Evolutionary conservation across 495 filamentous ascomycete species (phyloP).

Genomic region (Penicillium angulare): DNA sequence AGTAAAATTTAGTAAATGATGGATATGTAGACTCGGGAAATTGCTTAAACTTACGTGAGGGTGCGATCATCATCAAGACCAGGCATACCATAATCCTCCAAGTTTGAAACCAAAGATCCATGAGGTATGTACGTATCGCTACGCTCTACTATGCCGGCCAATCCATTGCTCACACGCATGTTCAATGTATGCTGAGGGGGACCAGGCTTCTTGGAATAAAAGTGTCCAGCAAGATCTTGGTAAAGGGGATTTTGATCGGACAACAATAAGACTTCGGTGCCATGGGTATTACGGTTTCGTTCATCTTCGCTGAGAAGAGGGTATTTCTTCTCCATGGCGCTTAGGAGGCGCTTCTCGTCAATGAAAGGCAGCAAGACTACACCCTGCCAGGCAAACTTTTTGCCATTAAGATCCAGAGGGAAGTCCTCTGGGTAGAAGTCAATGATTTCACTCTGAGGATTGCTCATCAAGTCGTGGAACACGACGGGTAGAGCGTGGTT

Average conservation of each 20-base stretch:
- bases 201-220: conserved; percentile 87
- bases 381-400: conserved; percentile 98
- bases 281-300: conserved; percentile 71
- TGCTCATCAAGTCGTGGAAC: conserved; percentile 85
- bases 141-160: conserved; percentile 79
- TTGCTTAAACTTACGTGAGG: conserved; percentile 60
- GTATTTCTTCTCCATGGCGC: conserved; percentile 80
- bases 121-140: conserved; percentile 78
- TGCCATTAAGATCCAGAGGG: conserved; percentile 88
- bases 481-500: conserved; percentile 84
- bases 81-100: conserved; percentile 65
- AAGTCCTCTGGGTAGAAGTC: conserved; percentile 98
- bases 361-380: conserved; percentile 94
- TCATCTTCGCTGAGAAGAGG: conserved; percentile 78
- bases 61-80: conserved; percentile 79
- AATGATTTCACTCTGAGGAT: conserved; percentile 83
- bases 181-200: conserved; percentile 65
- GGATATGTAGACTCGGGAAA: not conserved
- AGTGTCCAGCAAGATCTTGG: conserved; percentile 71
- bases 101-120: conserved; percentile 61
- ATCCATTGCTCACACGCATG: conserved; percentile 66
- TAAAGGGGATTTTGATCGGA: conserved; percentile 80
- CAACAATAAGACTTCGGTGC: conserved; percentile 78
- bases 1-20: conserved; percentile 32
- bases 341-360: conserved; percentile 81